These are phyloP conservation scores for Claviceps cyperi DNA, from an alignment of 2,329 filamentous ascomycete genomes.

Conservation along the genomic window DNA sequence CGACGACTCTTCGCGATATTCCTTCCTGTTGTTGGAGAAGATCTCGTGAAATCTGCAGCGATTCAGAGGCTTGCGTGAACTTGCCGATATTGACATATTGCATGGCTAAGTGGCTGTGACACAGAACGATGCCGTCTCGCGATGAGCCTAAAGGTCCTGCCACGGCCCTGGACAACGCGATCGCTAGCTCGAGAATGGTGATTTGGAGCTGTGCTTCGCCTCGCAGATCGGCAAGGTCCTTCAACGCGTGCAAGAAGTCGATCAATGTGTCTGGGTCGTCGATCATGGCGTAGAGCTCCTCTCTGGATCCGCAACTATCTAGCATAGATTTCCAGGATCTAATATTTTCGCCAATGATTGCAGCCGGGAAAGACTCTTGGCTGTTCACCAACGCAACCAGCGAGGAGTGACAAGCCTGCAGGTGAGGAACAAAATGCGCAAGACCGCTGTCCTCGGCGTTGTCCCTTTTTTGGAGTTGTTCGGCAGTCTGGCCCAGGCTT, in stretches of 20 bases:
- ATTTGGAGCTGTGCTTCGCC: conserved; percentile 34
- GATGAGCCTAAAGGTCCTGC: conserved; percentile 15
- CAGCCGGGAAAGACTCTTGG: conserved; percentile 15
- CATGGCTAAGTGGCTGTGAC: conserved; percentile 33
- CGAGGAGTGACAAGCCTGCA: conserved; percentile 31
- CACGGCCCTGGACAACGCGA: conserved; percentile 24
- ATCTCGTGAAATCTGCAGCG: conserved; percentile 43
- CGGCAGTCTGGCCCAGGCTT: conserved; percentile 24
- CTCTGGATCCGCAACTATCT: conserved; percentile 21
- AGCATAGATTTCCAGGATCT: conserved; percentile 30
- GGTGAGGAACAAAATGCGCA: conserved; percentile 30
- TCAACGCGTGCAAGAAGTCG: conserved; percentile 33
- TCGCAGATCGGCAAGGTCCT: conserved; percentile 36
- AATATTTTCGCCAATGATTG: conserved; percentile 23
- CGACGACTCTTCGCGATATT: conserved; percentile 25
- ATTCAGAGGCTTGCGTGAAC: conserved; percentile 32
- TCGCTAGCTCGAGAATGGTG: conserved; percentile 31
- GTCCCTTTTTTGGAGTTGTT: conserved; percentile 21
- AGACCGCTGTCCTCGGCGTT: conserved; percentile 32
- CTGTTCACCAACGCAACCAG: conserved; percentile 27
- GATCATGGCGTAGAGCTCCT: conserved; percentile 28
- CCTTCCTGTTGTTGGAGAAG: conserved; percentile 25
- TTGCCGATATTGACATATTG: conserved; percentile 41
- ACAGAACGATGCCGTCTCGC: conserved; percentile 27
- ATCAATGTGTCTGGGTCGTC: conserved; percentile 36